Conservation (phyloP, 73 alveolate species). For the Effrenium voratum region DNA sequence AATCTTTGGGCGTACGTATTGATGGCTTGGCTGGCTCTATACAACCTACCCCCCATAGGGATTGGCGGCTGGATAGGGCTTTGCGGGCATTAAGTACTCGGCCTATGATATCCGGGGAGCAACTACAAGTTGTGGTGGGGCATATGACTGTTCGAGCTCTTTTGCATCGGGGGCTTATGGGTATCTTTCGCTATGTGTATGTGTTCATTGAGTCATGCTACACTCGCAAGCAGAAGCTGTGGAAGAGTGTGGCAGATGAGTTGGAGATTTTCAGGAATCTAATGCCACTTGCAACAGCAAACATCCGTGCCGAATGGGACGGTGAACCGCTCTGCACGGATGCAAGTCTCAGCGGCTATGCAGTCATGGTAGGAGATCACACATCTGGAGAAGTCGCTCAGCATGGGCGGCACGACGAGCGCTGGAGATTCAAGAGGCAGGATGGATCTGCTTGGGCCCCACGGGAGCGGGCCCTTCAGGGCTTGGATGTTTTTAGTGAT, state of each 20-base stretch:
- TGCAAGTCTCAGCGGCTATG: conserved; percentile 32
- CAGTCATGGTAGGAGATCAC: background rate
- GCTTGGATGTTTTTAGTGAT: background rate
- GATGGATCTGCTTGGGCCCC: background rate
- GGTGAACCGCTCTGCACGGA: background rate
- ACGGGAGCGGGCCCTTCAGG: background rate
- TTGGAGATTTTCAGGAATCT: background rate
- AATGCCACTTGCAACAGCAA: background rate
- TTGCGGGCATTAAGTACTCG: background rate
- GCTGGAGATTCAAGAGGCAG: background rate
- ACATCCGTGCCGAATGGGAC: background rate
- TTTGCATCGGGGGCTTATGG: background rate
- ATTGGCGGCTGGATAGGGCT: conserved; percentile 37
- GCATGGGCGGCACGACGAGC: conserved; percentile 27
- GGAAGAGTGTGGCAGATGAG: conserved; percentile 8
- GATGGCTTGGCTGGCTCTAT: background rate
- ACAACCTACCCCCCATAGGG: background rate
- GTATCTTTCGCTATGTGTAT: background rate
- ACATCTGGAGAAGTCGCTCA: background rate
- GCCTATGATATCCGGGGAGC: background rate
- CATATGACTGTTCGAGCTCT: background rate
- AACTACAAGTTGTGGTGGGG: background rate
- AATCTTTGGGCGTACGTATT: background rate
- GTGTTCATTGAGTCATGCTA: background rate
- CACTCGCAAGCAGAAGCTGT: background rate